Percentiles rank a stretch among this genome's conserved stretches.
phyloP scores from a whole-genome alignment of 2,329 filamentous ascomycete genomes.

The Neonectria sp. region DNA sequence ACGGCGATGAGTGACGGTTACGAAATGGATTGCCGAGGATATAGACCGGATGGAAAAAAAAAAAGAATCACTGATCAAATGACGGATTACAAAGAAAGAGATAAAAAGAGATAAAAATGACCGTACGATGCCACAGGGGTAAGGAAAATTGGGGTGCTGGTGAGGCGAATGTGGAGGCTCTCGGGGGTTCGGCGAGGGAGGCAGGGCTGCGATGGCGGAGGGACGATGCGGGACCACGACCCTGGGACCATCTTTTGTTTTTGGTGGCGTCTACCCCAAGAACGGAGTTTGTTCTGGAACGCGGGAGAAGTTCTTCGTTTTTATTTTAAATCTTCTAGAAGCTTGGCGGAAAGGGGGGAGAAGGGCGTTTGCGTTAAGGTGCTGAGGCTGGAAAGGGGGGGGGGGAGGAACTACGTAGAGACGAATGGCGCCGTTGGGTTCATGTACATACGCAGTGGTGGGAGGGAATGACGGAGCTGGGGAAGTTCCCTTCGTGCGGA shows the following conservation, averaged over 20 bases:
- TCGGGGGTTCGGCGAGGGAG: slow-evolving; percentile 15
- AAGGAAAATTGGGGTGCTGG: slow-evolving; percentile 3
- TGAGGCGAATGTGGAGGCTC: slow-evolving; percentile 22
- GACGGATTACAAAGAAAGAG: slow-evolving; percentile 15
- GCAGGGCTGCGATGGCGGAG: slow-evolving; percentile 5
- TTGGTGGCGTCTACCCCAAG: background rate
- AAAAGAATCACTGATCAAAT: slow-evolving; percentile 10
- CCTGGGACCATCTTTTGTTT: background rate
- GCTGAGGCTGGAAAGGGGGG: slow-evolving; percentile 13
- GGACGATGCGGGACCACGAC: background rate
- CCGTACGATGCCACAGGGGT: slow-evolving; percentile 9
- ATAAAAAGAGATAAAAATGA: background rate
- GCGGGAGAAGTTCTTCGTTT: background rate
- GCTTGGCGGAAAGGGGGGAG: slow-evolving; percentile 1
- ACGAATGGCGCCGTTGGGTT: background rate
- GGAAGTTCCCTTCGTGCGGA: slow-evolving; percentile 11
- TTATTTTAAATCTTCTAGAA: slow-evolving; percentile 3
- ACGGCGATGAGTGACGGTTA: background rate
- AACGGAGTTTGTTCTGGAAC: background rate
- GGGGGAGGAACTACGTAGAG: background rate
- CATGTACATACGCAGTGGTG: background rate
- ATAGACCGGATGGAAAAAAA: background rate
- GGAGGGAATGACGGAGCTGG: background rate
- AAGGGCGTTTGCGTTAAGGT: slow-evolving; percentile 22
- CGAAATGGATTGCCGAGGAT: slow-evolving; percentile 23